Conservation (phyloP, 108 stramenopile genomes). For the Chaetoceros muelleri region DNA sequence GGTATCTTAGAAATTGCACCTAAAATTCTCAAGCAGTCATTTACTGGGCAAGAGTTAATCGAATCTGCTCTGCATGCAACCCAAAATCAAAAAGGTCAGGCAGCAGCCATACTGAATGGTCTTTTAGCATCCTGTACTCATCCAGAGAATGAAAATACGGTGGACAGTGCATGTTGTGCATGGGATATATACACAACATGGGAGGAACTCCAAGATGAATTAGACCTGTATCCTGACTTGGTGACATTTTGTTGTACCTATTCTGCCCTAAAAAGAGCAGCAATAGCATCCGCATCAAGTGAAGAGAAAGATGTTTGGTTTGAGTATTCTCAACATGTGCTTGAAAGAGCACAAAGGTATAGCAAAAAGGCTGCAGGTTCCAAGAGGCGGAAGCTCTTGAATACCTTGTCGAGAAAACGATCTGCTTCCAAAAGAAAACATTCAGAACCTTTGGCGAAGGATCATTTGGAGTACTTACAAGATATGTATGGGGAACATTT, state of each 20-base stretch:
- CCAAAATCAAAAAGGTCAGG: slow-evolving; percentile 16
- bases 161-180: neutral
- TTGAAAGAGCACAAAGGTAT: slow-evolving; percentile 29
- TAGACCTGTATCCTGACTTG: slow-evolving; percentile 16
- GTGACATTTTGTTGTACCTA: slow-evolving; percentile 18
- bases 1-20: slow-evolving; percentile 18
- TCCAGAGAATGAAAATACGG: slow-evolving; percentile 1
- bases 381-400: slow-evolving; percentile 44
- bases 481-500: slow-evolving; percentile 36
- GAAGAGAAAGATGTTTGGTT: neutral
- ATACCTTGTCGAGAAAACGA: slow-evolving; percentile 28
- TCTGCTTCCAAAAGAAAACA: neutral
- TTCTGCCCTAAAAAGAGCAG: slow-evolving; percentile 13
- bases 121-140: slow-evolving; percentile 32
- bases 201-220: slow-evolving; percentile 7
- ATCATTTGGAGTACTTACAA: slow-evolving; percentile 20
- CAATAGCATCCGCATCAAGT: slow-evolving; percentile 5
- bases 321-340: slow-evolving; percentile 19
- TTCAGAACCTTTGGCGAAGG: neutral
- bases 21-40: neutral
- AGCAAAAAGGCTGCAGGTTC: slow-evolving; percentile 56
- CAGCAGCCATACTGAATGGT: slow-evolving; percentile 39
- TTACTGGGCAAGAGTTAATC: neutral
- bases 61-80: slow-evolving; percentile 28
- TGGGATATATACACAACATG: slow-evolving; percentile 6